Conservation (phyloP, 2,329 filamentous ascomycete genomes). For the Talaromyces funiculosus region DNA sequence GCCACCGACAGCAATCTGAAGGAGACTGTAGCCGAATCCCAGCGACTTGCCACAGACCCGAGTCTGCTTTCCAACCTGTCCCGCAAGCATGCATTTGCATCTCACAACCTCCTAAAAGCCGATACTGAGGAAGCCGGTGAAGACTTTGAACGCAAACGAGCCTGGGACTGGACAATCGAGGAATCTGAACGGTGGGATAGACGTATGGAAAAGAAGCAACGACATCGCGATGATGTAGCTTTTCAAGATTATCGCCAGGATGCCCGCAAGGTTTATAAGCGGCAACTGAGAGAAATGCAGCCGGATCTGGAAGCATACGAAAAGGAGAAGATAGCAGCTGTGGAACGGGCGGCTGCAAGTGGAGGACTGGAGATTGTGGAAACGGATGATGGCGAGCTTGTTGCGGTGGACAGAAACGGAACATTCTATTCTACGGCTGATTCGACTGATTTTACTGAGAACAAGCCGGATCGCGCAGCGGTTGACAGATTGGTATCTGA, state of each 20-base stretch:
- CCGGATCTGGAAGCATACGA: constrained; percentile 81
- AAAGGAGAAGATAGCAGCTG: constrained; percentile 73
- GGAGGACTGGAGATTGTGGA: constrained; percentile 91
- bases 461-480: constrained; percentile 78
- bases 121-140: constrained; percentile 78
- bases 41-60: constrained; percentile 71
- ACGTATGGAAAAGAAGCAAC: constrained; percentile 77
- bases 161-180: constrained; percentile 97
- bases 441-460: constrained; percentile 72
- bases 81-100: constrained; percentile 79
- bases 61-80: constrained; percentile 70
- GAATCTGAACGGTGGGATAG: constrained; percentile 93
- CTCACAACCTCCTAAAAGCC: constrained; percentile 88
- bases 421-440: constrained; percentile 87
- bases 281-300: constrained; percentile 71
- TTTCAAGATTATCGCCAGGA: constrained; percentile 88
- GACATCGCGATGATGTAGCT: constrained; percentile 74
- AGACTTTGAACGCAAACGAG: constrained; percentile 95
- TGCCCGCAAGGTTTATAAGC: constrained; percentile 87
- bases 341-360: constrained; percentile 76
- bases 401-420: constrained; percentile 87
- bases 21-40: constrained; percentile 76
- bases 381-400: constrained; percentile 88
- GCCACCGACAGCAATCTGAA: constrained; percentile 60
- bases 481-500: constrained; percentile 84